Evolutionary conservation across 2,329 filamentous ascomycete genomes (phyloP).

Genomic region (Lasiodiplodia gonubiensis): DNA sequence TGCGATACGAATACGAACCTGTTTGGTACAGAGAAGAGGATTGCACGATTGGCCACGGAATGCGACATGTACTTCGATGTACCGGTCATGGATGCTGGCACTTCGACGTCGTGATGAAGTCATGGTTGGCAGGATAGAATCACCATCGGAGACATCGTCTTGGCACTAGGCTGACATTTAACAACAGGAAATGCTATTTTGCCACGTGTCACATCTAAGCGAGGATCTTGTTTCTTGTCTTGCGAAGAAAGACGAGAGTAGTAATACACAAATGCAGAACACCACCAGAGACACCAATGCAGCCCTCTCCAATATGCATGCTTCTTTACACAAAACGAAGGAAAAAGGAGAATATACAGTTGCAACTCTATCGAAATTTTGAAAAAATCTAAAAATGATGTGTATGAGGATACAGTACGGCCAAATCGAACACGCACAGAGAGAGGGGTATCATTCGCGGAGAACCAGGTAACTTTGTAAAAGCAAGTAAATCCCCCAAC

Average conservation of each 20-base stretch:
- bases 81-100: not conserved
- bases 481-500: slow-evolving; percentile 17
- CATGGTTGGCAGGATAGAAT: not conserved
- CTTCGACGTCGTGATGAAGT: not conserved
- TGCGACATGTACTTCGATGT: not conserved
- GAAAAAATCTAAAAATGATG: not conserved
- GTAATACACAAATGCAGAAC: not conserved
- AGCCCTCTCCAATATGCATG: not conserved
- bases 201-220: not conserved
- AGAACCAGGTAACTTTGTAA: slow-evolving; percentile 17
- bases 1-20: not conserved
- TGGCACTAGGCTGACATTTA: not conserved
- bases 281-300: not conserved
- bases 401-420: not conserved
- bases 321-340: not conserved
- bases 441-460: slow-evolving; percentile 22
- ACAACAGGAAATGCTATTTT: not conserved
- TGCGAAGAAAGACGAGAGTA: not conserved
- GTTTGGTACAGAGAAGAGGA: not conserved
- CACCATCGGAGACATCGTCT: not conserved
- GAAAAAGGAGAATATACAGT: not conserved
- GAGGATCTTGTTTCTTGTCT: not conserved
- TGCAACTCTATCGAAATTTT: not conserved
- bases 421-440: slow-evolving; percentile 7
- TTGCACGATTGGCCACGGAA: not conserved